Conservation (phyloP, 331 rosid genomes). For the Quercus lobata region DNA sequence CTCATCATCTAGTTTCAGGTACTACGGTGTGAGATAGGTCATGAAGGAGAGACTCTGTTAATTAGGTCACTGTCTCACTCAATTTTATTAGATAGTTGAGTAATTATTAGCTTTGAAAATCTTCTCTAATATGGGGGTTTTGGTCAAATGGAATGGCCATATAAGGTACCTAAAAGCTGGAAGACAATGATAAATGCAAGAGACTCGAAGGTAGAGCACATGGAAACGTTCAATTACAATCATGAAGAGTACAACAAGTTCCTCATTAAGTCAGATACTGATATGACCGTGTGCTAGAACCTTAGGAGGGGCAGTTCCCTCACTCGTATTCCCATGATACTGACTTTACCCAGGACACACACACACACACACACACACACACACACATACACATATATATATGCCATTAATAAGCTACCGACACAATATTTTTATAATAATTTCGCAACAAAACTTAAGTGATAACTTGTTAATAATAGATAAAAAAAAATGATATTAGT, state of each 20-base stretch:
- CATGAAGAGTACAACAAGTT: neutral
- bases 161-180: too few species aligned
- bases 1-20: neutral
- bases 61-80: neutral
- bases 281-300: neutral
- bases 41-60: neutral
- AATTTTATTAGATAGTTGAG: neutral
- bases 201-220: slow-evolving; percentile 5
- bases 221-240: neutral
- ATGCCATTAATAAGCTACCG: too few species aligned
- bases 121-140: too few species aligned
- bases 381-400: too few species aligned
- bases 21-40: neutral
- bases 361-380: too few species aligned
- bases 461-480: too few species aligned
- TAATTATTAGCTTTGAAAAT: neutral
- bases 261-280: neutral
- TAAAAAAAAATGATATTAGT: too few species aligned
- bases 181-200: neutral
- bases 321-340: neutral
- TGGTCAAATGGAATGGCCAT: too few species aligned
- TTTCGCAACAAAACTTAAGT: too few species aligned
- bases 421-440: too few species aligned
- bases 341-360: too few species aligned
- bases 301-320: neutral